Percentiles rank a stretch among this genome's conserved stretches.
Evolutionary conservation across 805 yeast genomes (phyloP).

Genomic region (Monosporozyma siamensis): DNA sequence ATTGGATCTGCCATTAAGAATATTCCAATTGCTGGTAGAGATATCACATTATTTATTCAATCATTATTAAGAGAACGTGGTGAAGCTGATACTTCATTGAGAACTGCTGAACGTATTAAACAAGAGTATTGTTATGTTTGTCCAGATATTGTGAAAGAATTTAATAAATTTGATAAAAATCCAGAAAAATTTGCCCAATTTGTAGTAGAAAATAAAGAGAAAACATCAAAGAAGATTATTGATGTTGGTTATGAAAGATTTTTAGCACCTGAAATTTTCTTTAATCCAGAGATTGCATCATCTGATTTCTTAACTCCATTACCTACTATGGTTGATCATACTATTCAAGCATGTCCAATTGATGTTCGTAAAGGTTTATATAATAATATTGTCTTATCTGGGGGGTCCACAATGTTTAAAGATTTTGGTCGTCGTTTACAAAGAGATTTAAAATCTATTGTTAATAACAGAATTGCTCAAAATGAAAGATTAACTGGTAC

Average conservation of each 20-base stretch:
- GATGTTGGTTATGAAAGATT: constrained; percentile 98
- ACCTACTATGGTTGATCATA: constrained; percentile 92
- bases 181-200: constrained; percentile 91
- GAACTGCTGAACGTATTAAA: constrained; percentile 94
- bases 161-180: constrained; percentile 86
- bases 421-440: constrained; percentile 97
- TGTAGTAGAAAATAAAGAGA: constrained; percentile 68
- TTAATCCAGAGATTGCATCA: constrained; percentile 94
- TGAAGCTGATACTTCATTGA: constrained; percentile 84
- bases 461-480: constrained; percentile 75
- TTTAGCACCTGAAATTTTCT: constrained; percentile 97
- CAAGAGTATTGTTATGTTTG: constrained; percentile 96
- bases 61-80: constrained; percentile 92
- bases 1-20: constrained; percentile 96
- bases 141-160: constrained; percentile 95
- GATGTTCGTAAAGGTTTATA: constrained; percentile 96
- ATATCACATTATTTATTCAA: constrained; percentile 89
- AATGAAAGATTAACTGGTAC: constrained; percentile 69
- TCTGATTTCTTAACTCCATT: constrained; percentile 92
- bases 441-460: constrained; percentile 82
- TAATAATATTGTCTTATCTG: constrained; percentile 89
- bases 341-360: constrained; percentile 89
- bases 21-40: constrained; percentile 98
- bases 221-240: constrained; percentile 54
- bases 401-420: constrained; percentile 98